Evolutionary conservation across 1,139 yeast species (phyloP).

Genomic region (Yamadazyma friedrichii): DNA sequence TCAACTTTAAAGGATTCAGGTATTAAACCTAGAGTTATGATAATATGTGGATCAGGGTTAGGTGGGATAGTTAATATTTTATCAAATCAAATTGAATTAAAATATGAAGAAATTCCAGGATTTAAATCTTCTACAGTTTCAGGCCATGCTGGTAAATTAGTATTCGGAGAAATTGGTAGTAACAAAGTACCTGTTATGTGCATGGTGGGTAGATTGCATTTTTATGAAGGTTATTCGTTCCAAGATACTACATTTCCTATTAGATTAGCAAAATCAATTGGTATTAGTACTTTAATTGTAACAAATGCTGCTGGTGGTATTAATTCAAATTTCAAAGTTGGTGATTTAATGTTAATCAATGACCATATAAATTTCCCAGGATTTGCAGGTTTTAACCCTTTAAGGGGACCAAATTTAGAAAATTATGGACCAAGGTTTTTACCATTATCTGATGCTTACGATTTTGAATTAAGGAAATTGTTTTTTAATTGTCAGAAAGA

Average conservation of each 20-base stretch:
- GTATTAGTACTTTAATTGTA: constrained; percentile 61
- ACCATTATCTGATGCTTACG: constrained; percentile 89
- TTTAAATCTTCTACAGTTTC: constrained; percentile 79
- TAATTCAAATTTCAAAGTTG: constrained; percentile 63
- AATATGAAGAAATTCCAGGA: constrained; percentile 75
- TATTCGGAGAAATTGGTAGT: constrained; percentile 73
- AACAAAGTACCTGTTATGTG: constrained; percentile 79
- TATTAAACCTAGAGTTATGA: constrained; percentile 57
- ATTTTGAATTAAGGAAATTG: constrained; percentile 61
- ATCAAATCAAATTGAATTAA: constrained; percentile 45
- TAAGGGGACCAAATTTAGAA: constrained; percentile 83
- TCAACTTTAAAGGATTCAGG: constrained; percentile 9
- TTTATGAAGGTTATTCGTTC: constrained; percentile 85
- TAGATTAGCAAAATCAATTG: constrained; percentile 66
- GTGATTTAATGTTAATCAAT: constrained; percentile 85
- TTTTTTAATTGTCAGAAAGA: constrained; percentile 52
- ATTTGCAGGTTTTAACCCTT: constrained; percentile 81
- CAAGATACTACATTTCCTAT: constrained; percentile 84
- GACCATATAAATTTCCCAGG: constrained; percentile 94
- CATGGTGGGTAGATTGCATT: constrained; percentile 91
- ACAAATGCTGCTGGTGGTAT: constrained; percentile 97
- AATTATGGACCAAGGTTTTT: constrained; percentile 82
- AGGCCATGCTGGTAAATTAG: constrained; percentile 84
- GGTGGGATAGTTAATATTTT: constrained; percentile 75
- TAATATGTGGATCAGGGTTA: constrained; percentile 93